Evolutionary conservation across 371 early-diverging fungal genomes (phyloP).

Genomic region (Catenaria anguillulae): DNA sequence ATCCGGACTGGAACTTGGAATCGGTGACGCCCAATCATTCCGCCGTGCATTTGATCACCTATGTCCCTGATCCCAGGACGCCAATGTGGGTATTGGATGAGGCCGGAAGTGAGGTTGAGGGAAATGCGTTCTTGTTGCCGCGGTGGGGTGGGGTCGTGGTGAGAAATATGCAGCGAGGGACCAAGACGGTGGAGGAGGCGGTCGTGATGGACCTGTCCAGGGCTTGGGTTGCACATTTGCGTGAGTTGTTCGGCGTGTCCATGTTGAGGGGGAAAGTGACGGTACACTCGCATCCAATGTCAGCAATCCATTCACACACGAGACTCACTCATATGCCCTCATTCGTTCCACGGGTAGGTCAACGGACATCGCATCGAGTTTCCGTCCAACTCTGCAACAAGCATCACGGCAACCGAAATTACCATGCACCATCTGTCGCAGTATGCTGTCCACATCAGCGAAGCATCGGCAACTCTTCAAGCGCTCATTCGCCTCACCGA

Average conservation of each 20-base stretch:
- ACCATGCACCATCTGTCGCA: conserved; percentile 51
- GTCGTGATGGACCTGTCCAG: conserved; percentile 39
- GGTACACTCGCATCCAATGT: too few relatives aligned
- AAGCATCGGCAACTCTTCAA: conserved; percentile 53
- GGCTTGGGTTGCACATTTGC: conserved; percentile 59
- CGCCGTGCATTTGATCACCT: conserved; percentile 72
- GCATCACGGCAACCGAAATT: conserved; percentile 56
- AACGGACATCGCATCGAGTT: neutral
- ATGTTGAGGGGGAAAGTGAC: conserved; percentile 9
- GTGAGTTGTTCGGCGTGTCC: conserved; percentile 60
- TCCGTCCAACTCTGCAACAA: conserved; percentile 12
- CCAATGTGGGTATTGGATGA: conserved; percentile 53
- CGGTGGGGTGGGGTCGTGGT: conserved; percentile 86
- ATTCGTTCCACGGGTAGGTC: conserved; percentile 13
- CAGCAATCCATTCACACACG: too few relatives aligned
- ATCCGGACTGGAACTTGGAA: conserved; percentile 37
- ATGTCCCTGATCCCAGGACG: conserved; percentile 49
- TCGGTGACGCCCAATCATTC: conserved; percentile 65
- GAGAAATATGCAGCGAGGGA: conserved; percentile 31
- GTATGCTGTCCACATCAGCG: conserved; percentile 47
- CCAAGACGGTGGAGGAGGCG: conserved; percentile 10
- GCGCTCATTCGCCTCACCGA: conserved; percentile 63
- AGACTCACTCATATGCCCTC: too few relatives aligned
- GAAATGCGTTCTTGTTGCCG: conserved; percentile 74
- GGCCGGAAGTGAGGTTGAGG: conserved; percentile 25